These are phyloP conservation scores for Phytophthora meadii DNA, from an alignment of 352 stramenopile species.

Conservation along the genomic window DNA sequence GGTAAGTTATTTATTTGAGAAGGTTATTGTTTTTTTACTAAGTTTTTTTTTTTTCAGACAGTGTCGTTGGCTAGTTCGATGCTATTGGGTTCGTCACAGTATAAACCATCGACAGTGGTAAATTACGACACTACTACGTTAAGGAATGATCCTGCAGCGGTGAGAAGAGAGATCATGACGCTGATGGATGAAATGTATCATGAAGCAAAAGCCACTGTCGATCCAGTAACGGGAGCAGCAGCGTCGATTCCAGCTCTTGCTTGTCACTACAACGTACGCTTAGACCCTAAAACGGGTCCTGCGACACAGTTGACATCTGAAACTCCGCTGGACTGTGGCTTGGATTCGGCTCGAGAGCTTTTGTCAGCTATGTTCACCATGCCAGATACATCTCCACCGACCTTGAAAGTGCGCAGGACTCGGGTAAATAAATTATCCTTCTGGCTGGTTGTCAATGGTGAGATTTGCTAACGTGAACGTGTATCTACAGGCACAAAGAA, in stretches of 20 bases:
- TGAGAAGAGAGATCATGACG: constrained; percentile 32
- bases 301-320: constrained; percentile 33
- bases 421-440: constrained; percentile 12
- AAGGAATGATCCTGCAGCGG: constrained; percentile 12
- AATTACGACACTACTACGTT: constrained; percentile 4
- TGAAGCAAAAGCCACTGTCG: constrained; percentile 34
- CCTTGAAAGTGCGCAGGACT: constrained; percentile 25
- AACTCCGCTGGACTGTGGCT: constrained; percentile 35
- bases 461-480: neutral
- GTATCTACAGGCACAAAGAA: constrained; percentile 20
- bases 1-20: constrained; percentile 13
- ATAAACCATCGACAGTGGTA: constrained; percentile 2
- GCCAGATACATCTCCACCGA: constrained; percentile 15
- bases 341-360: constrained; percentile 25
- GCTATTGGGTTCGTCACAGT: constrained; percentile 17
- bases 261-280: constrained; percentile 30
- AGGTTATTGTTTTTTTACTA: neutral
- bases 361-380: constrained; percentile 29
- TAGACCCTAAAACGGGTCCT: constrained; percentile 29
- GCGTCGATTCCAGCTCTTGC: constrained; percentile 26
- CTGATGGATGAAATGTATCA: constrained; percentile 37
- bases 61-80: constrained; percentile 30
- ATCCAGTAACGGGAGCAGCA: constrained; percentile 27
- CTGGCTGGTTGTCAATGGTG: too few species aligned
- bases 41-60: constrained; percentile 17